Conservation (phyloP, 2,329 filamentous ascomycete genomes). For the Sporothrix phasma region DNA sequence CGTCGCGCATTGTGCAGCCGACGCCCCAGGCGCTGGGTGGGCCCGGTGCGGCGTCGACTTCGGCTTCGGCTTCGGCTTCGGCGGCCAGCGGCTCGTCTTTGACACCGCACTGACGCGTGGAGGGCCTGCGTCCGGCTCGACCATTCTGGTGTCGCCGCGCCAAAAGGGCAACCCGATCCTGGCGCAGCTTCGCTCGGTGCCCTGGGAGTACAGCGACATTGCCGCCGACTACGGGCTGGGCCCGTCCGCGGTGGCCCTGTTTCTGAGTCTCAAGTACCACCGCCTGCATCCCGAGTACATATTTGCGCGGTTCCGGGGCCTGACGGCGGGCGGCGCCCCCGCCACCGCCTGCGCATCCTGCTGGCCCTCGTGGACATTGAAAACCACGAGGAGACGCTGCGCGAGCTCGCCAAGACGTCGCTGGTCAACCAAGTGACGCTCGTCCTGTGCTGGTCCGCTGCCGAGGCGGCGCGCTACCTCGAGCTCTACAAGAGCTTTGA, state of each 20-base stretch:
- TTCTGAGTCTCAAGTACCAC: conserved; percentile 90
- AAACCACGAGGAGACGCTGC: conserved; percentile 82
- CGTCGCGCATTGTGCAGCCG: conserved; percentile 63
- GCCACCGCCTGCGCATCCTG: conserved; percentile 77
- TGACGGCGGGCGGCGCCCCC: conserved; percentile 50
- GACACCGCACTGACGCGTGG: background rate
- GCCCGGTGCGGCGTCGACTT: background rate
- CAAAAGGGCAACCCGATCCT: conserved; percentile 95
- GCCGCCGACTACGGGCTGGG: conserved; percentile 87
- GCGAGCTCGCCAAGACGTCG: conserved; percentile 85
- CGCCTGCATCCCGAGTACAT: conserved; percentile 96
- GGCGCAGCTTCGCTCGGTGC: conserved; percentile 66
- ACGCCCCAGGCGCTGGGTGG: conserved; percentile 69
- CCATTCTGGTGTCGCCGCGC: conserved; percentile 80
- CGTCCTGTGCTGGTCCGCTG: conserved; percentile 86
- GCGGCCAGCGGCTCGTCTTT: background rate
- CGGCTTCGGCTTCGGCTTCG: background rate
- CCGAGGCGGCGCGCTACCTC: conserved; percentile 86
- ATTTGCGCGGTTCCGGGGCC: conserved; percentile 77
- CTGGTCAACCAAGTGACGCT: conserved; percentile 88
- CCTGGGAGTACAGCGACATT: conserved; percentile 98
- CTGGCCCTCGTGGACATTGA: conserved; percentile 90
- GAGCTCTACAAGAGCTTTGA: conserved; percentile 94
- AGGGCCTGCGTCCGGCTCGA: conserved; percentile 45
- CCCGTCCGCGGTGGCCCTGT: conserved; percentile 78